Evolutionary conservation across 441 rosid species (phyloP).

Genomic region (Pelargonium citronellum): DNA sequence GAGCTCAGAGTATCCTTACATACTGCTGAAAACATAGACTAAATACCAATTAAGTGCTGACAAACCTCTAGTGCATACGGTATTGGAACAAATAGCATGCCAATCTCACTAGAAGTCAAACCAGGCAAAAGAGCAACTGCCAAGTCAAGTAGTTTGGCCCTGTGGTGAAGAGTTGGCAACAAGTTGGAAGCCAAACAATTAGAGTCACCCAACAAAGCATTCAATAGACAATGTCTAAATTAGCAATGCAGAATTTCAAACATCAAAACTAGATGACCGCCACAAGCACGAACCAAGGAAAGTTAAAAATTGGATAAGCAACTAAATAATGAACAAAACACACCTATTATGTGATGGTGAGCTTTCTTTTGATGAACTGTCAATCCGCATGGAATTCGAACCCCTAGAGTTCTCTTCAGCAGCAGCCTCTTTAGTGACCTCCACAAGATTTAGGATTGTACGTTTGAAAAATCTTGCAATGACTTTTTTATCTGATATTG

Average conservation of each 20-base stretch:
- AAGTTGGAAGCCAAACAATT: neutral
- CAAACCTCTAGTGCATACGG: conserved; percentile 75
- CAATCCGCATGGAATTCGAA: conserved; percentile 46
- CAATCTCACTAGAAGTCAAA: conserved; percentile 48
- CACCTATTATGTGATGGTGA: conserved; percentile 17
- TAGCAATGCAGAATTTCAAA: too few relatives aligned
- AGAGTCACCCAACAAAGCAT: neutral
- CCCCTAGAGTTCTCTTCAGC: conserved; percentile 30
- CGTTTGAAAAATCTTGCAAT: conserved; percentile 42
- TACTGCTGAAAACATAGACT: conserved; percentile 9
- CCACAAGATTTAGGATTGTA: conserved; percentile 66
- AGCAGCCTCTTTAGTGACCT: conserved; percentile 48
- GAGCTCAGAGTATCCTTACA: neutral
- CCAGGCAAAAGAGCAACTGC: conserved; percentile 79
- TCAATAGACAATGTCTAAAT: too few relatives aligned
- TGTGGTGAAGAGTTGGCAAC: conserved; percentile 33
- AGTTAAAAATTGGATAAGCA: too few relatives aligned
- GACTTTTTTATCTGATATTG: conserved; percentile 63
- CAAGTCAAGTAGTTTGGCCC: conserved; percentile 74
- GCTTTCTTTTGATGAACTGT: conserved; percentile 38
- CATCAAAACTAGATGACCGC: too few relatives aligned
- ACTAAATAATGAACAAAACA: too few relatives aligned
- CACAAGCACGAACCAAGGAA: too few relatives aligned
- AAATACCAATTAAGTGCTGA: conserved; percentile 14
- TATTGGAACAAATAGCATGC: conserved; percentile 49